These are phyloP conservation scores for Arthroderma sp. DNA, from an alignment of 2,329 filamentous ascomycete species.

Conservation along the genomic window DNA sequence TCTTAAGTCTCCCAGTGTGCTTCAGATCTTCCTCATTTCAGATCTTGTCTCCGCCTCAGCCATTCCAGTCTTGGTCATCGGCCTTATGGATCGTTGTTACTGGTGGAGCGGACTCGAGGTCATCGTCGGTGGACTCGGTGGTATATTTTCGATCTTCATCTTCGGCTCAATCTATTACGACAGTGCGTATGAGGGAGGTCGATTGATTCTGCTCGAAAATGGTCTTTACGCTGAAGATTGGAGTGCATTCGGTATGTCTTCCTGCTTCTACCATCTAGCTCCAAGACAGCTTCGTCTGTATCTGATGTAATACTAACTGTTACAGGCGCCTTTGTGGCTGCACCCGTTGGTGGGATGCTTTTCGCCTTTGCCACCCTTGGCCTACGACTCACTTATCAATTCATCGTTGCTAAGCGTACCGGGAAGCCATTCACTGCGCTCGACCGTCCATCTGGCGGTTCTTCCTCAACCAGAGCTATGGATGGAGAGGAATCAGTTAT, in stretches of 20 bases:
- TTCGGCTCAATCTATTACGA: slow-evolving; percentile 71
- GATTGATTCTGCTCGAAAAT: slow-evolving; percentile 57
- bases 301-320: neutral
- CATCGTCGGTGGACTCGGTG: slow-evolving; percentile 62
- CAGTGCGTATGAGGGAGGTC: slow-evolving; percentile 47
- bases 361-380: slow-evolving; percentile 54
- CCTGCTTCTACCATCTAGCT: neutral
- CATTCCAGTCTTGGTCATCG: slow-evolving; percentile 63
- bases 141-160: slow-evolving; percentile 66
- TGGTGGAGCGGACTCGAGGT: slow-evolving; percentile 75
- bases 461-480: neutral
- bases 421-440: slow-evolving; percentile 54
- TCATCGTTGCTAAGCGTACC: slow-evolving; percentile 41
- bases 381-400: slow-evolving; percentile 48
- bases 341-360: slow-evolving; percentile 60
- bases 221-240: slow-evolving; percentile 67
- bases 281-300: neutral
- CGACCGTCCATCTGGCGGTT: slow-evolving; percentile 38
- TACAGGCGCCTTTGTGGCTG: slow-evolving; percentile 59
- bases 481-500: neutral
- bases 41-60: slow-evolving; percentile 58
- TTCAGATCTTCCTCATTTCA: slow-evolving; percentile 13
- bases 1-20: slow-evolving; percentile 13
- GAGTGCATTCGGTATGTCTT: slow-evolving; percentile 54
- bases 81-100: slow-evolving; percentile 50